phyloP scores from a whole-genome alignment of 2,329 filamentous ascomycete genomes.

The Aureobasidium sp. region DNA sequence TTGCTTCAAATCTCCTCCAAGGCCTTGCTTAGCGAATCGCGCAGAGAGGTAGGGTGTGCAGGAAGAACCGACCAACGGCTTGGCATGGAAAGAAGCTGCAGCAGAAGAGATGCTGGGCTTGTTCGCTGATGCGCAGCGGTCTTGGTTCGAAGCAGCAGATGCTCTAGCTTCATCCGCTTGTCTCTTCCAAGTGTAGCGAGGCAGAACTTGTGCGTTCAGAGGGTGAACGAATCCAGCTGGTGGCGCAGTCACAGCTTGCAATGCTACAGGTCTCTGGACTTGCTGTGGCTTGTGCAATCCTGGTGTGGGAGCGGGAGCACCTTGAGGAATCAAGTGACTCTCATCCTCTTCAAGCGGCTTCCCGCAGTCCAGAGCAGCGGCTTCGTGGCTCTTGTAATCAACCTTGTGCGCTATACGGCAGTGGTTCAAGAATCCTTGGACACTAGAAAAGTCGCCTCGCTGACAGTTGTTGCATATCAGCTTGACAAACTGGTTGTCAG shows the following conservation, averaged over 20 bases:
- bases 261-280: not conserved
- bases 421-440: conserved; percentile 98
- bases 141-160: not conserved
- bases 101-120: not conserved
- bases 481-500: conserved; percentile 79
- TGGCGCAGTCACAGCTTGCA: not conserved
- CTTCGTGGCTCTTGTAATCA: conserved; percentile 93
- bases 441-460: conserved; percentile 87
- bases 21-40: conserved; percentile 35
- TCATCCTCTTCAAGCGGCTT: conserved; percentile 70
- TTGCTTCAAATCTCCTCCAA: conserved; percentile 33
- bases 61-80: conserved; percentile 12
- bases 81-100: not conserved
- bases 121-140: not conserved
- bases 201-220: conserved; percentile 17
- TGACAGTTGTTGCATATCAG: conserved; percentile 82
- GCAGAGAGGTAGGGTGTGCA: conserved; percentile 36
- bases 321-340: conserved; percentile 19
- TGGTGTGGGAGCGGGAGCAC: conserved; percentile 7
- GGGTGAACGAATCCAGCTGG: conserved; percentile 15
- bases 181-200: conserved; percentile 19
- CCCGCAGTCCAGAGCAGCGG: conserved; percentile 81
- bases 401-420: conserved; percentile 91
- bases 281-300: conserved; percentile 14
- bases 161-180: conserved; percentile 15